phyloP scores from a whole-genome alignment of 2,329 filamentous ascomycete genomes.

The Colletotrichum eremochloae region DNA sequence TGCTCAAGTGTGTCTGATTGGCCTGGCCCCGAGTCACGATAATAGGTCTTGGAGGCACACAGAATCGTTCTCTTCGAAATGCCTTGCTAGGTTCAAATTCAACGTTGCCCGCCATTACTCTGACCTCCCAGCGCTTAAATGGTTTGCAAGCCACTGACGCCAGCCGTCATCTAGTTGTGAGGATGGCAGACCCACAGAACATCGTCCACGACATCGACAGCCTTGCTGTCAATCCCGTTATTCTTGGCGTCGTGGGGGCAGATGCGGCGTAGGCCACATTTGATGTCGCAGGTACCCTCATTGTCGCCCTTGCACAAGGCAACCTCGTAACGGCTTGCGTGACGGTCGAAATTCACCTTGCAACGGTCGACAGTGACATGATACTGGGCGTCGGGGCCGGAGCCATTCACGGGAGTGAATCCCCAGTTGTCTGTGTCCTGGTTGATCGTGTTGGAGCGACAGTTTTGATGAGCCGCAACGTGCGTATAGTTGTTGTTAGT shows the following conservation, averaged over 20 bases:
- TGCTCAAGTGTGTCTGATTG: too few species aligned
- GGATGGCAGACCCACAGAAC: conserved; percentile 27
- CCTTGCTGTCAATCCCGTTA: conserved; percentile 23
- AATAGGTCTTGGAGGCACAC: too few species aligned
- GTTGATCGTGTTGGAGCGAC: conserved; percentile 4
- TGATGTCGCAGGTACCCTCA: conserved; percentile 21
- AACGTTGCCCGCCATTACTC: too few species aligned
- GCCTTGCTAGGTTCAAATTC: too few species aligned
- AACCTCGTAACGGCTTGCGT: conserved; percentile 34
- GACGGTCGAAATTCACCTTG: conserved; percentile 18
- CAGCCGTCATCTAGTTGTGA: not conserved
- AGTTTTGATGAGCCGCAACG: conserved; percentile 23
- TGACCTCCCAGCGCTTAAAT: not conserved
- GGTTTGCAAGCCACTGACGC: not conserved
- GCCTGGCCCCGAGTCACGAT: too few species aligned
- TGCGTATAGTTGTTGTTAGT: conserved; percentile 14
- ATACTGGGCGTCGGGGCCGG: conserved; percentile 17
- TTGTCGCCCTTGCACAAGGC: conserved; percentile 29
- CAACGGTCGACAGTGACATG: conserved; percentile 19
- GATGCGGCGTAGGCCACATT: conserved; percentile 25
- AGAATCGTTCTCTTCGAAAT: too few species aligned
- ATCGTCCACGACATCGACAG: conserved; percentile 21
- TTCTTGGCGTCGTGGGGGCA: conserved; percentile 1
- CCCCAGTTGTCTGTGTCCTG: conserved; percentile 28
- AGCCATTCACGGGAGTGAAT: conserved; percentile 23